A percentile compares a stretch with the other conserved stretches of the same genome.
Evolutionary conservation across 2,329 filamentous ascomycete species (phyloP).

Genomic region (Lasiodiplodia gonubiensis): DNA sequence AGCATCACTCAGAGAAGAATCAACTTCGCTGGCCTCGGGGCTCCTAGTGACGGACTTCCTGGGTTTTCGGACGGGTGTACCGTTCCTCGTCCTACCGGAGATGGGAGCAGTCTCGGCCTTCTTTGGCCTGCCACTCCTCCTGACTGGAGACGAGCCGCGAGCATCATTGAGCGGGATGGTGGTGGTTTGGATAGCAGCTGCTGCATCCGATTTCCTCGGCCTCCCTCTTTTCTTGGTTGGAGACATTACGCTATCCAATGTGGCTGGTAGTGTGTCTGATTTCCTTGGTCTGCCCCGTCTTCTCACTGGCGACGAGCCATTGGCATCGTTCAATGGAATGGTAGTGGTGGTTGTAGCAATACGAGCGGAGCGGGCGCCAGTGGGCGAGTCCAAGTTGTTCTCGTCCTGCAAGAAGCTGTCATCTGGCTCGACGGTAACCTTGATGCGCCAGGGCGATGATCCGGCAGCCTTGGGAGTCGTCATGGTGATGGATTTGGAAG

Average conservation of each 20-base stretch:
- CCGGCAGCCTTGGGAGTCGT: slow-evolving; percentile 47
- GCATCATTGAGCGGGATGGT: neutral
- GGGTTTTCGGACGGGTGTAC: slow-evolving; percentile 34
- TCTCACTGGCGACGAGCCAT: slow-evolving; percentile 45
- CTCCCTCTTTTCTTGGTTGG: slow-evolving; percentile 40
- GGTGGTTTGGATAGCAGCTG: slow-evolving; percentile 2
- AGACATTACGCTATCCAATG: slow-evolving; percentile 37
- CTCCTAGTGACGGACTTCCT: slow-evolving; percentile 21
- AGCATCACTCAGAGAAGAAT: slow-evolving; percentile 19
- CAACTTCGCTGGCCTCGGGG: slow-evolving; percentile 1
- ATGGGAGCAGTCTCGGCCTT: neutral
- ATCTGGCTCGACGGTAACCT: slow-evolving; percentile 55
- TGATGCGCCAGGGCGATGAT: slow-evolving; percentile 56
- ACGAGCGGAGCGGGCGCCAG: slow-evolving; percentile 37
- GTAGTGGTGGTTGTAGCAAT: slow-evolving; percentile 44
- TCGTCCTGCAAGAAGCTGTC: slow-evolving; percentile 38
- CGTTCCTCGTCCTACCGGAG: slow-evolving; percentile 37
- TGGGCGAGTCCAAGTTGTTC: slow-evolving; percentile 39
- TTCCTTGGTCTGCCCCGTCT: slow-evolving; percentile 46
- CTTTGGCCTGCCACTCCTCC: slow-evolving; percentile 31
- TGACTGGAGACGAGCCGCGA: slow-evolving; percentile 32
- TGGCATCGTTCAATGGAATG: slow-evolving; percentile 49
- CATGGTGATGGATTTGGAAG: slow-evolving; percentile 54
- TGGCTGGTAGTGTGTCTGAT: slow-evolving; percentile 37
- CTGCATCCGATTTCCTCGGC: slow-evolving; percentile 33